Evolutionary conservation across 345 rosid genomes (phyloP), one percentile per base, ranked within the genome.

Genomic region (Erucastrum elatum): DNA sequence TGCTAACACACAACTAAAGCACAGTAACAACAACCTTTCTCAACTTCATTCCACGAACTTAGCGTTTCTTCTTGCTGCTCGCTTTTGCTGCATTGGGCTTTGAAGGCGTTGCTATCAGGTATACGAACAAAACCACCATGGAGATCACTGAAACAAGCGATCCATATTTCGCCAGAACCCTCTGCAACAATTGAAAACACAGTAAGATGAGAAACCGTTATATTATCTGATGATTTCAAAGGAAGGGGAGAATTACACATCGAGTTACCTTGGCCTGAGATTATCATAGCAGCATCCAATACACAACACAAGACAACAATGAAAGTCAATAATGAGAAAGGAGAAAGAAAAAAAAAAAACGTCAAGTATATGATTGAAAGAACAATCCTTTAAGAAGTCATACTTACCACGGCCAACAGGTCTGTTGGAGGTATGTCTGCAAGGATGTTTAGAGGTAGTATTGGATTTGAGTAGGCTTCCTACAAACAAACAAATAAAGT

Each of bases 21-120:
- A 73, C 58, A 60, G 29, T 55, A 58, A 34, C 72, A 53, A 9
- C 56, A 66, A 39, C 25, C 16, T 66, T 64, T 44, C 64, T 30
- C 77, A 44, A n/a, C 55, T 78, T 72, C 70, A 34, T 61, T 5
- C 27, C 74, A 60, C 51, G 6, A 62, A 4, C 64, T 80, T 72
- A 93, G 34, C 96, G 96, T 87, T 76, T 96, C 88, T 95, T 95
- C 90, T 91, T 95, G 97, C 90, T 83, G 92, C 91, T 79, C 8
- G 82, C 87, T 80, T 88, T 93, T 27, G 89, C 85, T n/a, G 66
- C 71, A 51, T 64, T 80, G 31, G 97, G 87, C 84, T 88, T 94
- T 5, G 98, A 88, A 8, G 98, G 98, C 33, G 84, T 63, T 49
- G 84, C 71, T 37, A 96, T 34, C 81, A 93, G 76, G 87, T 84